phyloP scores from a whole-genome alignment of 257 asterid species.

The Rauvolfia tetraphylla region DNA sequence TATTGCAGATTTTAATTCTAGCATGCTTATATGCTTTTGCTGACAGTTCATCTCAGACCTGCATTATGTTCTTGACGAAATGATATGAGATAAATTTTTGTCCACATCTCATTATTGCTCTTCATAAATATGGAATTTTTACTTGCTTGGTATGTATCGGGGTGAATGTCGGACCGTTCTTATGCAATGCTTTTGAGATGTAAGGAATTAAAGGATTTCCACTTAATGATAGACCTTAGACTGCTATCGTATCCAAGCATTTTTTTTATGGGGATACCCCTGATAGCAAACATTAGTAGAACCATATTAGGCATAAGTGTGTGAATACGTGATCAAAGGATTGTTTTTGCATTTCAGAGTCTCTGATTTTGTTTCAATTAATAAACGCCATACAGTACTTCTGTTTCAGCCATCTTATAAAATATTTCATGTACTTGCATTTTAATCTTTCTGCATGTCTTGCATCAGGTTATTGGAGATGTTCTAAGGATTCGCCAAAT shows the following conservation, averaged over 20 bases:
- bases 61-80: background rate
- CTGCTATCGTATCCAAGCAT: background rate
- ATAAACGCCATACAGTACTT: background rate
- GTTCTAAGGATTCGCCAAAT: constrained; percentile 91
- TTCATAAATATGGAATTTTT: no score
- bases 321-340: background rate
- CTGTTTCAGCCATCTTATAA: background rate
- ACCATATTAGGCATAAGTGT: background rate
- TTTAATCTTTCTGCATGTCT: background rate
- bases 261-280: background rate
- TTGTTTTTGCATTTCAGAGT: background rate
- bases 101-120: no score
- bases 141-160: no score
- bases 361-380: background rate
- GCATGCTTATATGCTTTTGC: no score
- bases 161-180: no score
- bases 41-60: background rate
- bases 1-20: no score
- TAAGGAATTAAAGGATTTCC: background rate
- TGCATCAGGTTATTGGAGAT: constrained; percentile 70
- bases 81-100: no score
- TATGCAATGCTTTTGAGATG: no score
- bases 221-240: background rate
- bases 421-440: background rate
- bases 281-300: background rate